Conservation (phyloP, 2,329 filamentous ascomycete species). For the Ophiostoma quercus region DNA sequence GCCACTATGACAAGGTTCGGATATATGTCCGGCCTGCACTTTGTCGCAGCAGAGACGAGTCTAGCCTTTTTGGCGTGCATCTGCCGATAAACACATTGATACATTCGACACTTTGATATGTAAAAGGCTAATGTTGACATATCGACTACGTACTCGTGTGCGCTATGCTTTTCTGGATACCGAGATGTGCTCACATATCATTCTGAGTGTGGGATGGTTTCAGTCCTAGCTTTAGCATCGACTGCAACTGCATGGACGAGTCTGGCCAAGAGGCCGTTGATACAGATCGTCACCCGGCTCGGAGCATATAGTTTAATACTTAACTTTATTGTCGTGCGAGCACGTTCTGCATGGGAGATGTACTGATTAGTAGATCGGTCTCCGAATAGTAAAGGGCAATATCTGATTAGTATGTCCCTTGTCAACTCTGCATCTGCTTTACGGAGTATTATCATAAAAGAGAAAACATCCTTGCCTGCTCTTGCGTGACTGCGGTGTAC, state of each 20-base stretch:
- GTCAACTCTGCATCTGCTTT: neutral
- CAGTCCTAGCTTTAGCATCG: neutral
- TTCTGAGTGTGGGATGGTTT: neutral
- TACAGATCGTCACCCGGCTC: neutral
- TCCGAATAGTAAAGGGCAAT: too few relatives aligned
- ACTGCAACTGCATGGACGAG: neutral
- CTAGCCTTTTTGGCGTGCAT: neutral
- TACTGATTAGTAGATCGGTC: neutral
- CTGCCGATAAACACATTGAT: neutral
- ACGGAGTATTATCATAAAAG: neutral
- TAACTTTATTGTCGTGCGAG: neutral
- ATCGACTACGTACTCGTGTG: neutral
- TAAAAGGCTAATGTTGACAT: neutral
- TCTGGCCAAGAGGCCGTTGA: neutral
- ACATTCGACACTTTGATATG: neutral
- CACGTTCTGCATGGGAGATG: neutral
- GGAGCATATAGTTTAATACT: neutral
- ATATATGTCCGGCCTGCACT: neutral
- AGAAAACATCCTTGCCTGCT: neutral
- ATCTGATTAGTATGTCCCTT: neutral
- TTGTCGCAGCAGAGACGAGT: neutral
- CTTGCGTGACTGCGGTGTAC: neutral
- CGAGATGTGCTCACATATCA: neutral
- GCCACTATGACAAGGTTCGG: neutral
- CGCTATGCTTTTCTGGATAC: constrained; percentile 5